Base-by-base conservation (phyloP, 345 rosid genomes). In the Aquilaria yunnanensis region DNA sequence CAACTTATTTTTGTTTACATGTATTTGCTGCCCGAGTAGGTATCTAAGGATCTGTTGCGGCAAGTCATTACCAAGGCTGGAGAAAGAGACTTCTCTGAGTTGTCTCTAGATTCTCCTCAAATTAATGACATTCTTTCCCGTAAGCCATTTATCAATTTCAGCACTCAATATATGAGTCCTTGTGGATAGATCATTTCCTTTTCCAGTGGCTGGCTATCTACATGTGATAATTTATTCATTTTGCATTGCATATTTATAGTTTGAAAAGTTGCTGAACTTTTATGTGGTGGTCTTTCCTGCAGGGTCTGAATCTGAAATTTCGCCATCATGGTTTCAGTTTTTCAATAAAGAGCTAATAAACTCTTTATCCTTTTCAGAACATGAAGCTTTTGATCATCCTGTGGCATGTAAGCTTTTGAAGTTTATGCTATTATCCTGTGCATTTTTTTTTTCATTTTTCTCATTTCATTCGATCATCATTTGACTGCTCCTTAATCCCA, bases 341-440 rank as follows among this genome's bases (percentile, higher is more conserved):
- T 81, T 90, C 72, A 85, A 94, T 55, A 78, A 84, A 68, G 96
- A 91, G 85, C 96, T 91, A 60, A 78, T 85, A 54, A 78, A 74
- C 29, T 71, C 82, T 33, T 77, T 84, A 59, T 85, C 97, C 9
- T 94, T 94, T 65, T 86, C 97, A 10, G 96, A 90, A 12, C 97
- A 94, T 60, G 97, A 91, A 83, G 88, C 99, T 65, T 94, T 88
- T 74, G 99, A 94, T 64, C 96, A 94, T 77, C 99, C 99, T 10
- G 96, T 94, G 78, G 93, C 96, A 57, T 94, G 97, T 94, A 84
- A 81, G 95, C 64, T 67, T 67, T 67, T 33, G 51, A 63, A 77
- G 43, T 51, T 64, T 32, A 70, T 37, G 43, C 2, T 4, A 3
- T 70, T 50, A 12, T n/a, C 32, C 23, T 4, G 43, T 37, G 8